Percentiles rank a stretch among this genome's conserved stretches.
Conservation (phyloP, 177 flowering plant genomes). For the Vitis hybrid region DNA sequence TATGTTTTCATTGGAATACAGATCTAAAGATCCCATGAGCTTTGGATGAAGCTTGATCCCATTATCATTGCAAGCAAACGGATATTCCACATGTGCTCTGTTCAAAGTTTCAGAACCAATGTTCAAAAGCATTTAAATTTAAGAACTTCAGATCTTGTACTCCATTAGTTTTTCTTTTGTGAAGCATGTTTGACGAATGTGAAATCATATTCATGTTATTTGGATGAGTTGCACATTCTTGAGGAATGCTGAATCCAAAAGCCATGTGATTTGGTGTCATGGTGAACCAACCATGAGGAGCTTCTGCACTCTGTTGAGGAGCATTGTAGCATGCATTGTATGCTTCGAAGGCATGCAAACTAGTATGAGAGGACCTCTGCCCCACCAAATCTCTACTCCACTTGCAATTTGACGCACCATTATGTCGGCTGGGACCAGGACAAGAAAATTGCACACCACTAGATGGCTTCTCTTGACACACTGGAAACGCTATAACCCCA, state of each 20-base stretch:
- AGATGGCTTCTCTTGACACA: slow-evolving; percentile 27
- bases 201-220: slow-evolving; percentile 16
- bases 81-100: slow-evolving; percentile 15
- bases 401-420: slow-evolving; percentile 20
- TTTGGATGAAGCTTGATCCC: slow-evolving; percentile 22
- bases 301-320: slow-evolving; percentile 25
- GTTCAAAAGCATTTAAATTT: slow-evolving; percentile 12
- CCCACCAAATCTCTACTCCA: slow-evolving; percentile 24
- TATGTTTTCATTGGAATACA: slow-evolving; percentile 56
- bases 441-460: slow-evolving; percentile 28
- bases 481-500: slow-evolving; percentile 24
- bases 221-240: slow-evolving; percentile 20
- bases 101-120: neutral
- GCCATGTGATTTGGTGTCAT: slow-evolving; percentile 23
- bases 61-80: slow-evolving; percentile 22
- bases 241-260: slow-evolving; percentile 17
- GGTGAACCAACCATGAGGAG: slow-evolving; percentile 28
- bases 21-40: slow-evolving; percentile 20
- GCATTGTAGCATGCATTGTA: slow-evolving; percentile 21
- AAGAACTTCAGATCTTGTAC: slow-evolving; percentile 17
- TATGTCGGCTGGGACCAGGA: slow-evolving; percentile 21
- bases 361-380: slow-evolving; percentile 19
- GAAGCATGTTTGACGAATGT: slow-evolving; percentile 15
- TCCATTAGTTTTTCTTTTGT: slow-evolving; percentile 26
- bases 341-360: slow-evolving; percentile 20